phyloP scores from a whole-genome alignment of 345 rosid genomes.

The Microcos paniculata region DNA sequence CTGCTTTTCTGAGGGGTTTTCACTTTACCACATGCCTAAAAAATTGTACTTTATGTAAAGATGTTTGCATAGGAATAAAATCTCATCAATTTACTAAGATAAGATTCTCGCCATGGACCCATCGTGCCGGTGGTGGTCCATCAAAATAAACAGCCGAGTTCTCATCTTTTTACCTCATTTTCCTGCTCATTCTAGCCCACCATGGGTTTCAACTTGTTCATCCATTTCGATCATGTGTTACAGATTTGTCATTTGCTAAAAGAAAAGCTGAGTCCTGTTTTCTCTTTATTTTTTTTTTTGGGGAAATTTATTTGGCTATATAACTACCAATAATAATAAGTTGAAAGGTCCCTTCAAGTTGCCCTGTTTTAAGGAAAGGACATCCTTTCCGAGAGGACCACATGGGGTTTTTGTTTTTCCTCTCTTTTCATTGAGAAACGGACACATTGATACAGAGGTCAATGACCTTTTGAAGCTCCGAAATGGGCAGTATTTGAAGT shows the following conservation, averaged over 20 bases:
- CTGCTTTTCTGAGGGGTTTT: neutral
- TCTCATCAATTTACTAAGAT: neutral
- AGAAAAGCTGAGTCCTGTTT: too few relatives aligned
- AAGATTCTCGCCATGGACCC: too few relatives aligned
- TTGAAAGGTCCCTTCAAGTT: neutral
- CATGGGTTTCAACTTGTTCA: too few relatives aligned
- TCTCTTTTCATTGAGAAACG: neutral
- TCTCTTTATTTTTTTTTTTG: too few relatives aligned
- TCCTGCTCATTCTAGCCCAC: neutral
- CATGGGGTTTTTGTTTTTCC: neutral
- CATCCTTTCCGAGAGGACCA: conserved; percentile 7
- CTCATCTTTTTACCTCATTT: neutral
- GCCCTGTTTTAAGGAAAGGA: neutral
- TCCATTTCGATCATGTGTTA: too few relatives aligned
- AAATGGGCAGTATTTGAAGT: neutral
- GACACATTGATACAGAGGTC: neutral
- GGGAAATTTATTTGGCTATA: neutral
- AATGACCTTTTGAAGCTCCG: conserved; percentile 5
- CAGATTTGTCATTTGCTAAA: too few relatives aligned
- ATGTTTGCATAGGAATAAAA: neutral
- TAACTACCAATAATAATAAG: neutral
- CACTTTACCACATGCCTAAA: conserved; percentile 3
- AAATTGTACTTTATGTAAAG: neutral
- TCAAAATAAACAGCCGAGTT: neutral
- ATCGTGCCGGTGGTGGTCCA: neutral